Base-by-base conservation (phyloP, 23 red algal species). In the Gracilaria domingensis region DNA sequence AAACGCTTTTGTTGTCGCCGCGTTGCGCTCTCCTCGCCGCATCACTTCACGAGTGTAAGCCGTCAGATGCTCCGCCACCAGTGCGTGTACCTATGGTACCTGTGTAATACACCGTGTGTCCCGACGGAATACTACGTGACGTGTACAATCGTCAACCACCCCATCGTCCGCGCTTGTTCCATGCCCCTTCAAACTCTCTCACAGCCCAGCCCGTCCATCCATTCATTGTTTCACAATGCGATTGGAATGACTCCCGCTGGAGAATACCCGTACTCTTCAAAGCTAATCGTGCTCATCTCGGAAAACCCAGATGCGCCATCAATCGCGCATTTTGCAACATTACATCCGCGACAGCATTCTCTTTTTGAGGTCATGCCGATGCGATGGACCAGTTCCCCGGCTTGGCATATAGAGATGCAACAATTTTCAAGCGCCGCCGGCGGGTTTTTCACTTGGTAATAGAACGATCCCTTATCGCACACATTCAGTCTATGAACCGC, bases 291-390 rank as follows among this genome's bases (percentile, higher is more conserved):
- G 38, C 40, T 77, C 40, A 77, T n/a, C 21, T 45, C 2, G 0
- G 40, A 8, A 25, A 77, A 13, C 34, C 25, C 50, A 3, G 42
- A 77, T 5, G 23, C 28, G 23, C 9, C 16, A 23, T 35, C n/a
- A 23, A 77, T 25, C 20, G 72, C 20, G 20, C 72, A 77, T 30
- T 34, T 48, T 50, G 72, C 72, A 25, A n/a, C 40, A 33, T 77
- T 77, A 20, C 72, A 77, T 9, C 25, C 72, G 7, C 21, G 24
- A 50, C 72, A 77, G 21, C 72, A 77, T 4, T 77, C 45, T 23
- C 24, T 1, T 50, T 50, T 50, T n/a, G 72, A 77, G 5, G n/a
- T 28, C 72, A 77, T 77, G 28, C 72, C 72, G 28, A 77, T 45
- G 21, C 72, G 20, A 20, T 77, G 72, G 0, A 77, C 17, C 38